Evolutionary conservation across 768 basidiomycete species (phyloP), one percentile per base, ranked within the genome.

Genomic region (Trametes coccinea): DNA sequence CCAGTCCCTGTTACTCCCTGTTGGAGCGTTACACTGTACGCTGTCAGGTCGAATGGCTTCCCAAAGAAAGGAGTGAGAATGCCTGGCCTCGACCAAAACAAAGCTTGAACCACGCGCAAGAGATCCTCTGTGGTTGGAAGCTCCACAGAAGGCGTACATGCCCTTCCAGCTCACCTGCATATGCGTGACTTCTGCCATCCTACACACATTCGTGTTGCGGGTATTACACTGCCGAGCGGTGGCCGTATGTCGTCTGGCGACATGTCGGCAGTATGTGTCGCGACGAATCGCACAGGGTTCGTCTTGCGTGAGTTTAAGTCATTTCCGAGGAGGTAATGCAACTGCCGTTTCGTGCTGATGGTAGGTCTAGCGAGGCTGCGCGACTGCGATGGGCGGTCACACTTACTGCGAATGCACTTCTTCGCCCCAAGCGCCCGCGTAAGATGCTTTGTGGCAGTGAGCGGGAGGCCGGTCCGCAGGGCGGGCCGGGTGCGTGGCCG

Each of bases 311-410:
- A 37, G 40, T 13, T 5, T 8, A 22, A 30, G 29, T 50, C 27
- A 58, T 58, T 29, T 50, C 56, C 56, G 56, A 58, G 56, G 56
- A 41, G 56, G 48, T 29, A 43, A 43, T 5, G n/a, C 39, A n/a
- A 50, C 44, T 58, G 29, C 56, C 56, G 9, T 58, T 14, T 27
- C 10, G 11, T 37, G 16, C 9, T 33, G 48, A 33, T 40, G 39
- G 48, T 7, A 43, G 29, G 48, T 16, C 39, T 27, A 47, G 30
- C 11, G 13, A 30, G 48, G 39, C 44, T 14, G 53, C 55, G 45
- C 11, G 5, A 27, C 45, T 46, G 45, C 45, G 45, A 27, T 46
- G 45, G 45, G 17, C 45, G 27, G 27, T 37, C 45, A 46, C 29
- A 46, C 45, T 17, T 4, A 29, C 45, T 46, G 34, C 45, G 45